phyloP scores from a whole-genome alignment of 2,329 filamentous ascomycete genomes.

The Ceratocystis alfenasii region DNA sequence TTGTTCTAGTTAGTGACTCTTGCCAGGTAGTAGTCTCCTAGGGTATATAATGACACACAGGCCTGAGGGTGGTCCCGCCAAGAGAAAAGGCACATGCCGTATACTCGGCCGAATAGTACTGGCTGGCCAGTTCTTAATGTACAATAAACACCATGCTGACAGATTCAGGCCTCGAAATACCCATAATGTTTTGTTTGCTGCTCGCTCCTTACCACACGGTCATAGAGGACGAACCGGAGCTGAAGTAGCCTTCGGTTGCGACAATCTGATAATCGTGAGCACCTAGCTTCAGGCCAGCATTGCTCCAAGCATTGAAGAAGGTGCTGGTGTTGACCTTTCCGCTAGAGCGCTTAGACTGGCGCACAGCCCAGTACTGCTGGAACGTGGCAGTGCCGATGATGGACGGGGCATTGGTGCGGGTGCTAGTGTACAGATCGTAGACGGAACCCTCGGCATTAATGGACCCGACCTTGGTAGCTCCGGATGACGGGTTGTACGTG shows the following conservation, averaged over 20 bases:
- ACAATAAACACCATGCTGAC: neutral
- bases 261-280: constrained; percentile 43
- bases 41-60: neutral
- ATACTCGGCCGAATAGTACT: neutral
- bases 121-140: neutral
- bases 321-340: constrained; percentile 39
- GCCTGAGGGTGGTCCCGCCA: neutral
- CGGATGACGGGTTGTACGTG: constrained; percentile 30
- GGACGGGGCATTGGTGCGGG: constrained; percentile 34
- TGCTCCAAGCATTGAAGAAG: constrained; percentile 44
- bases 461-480: constrained; percentile 29
- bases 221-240: constrained; percentile 38
- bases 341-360: constrained; percentile 37
- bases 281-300: constrained; percentile 38
- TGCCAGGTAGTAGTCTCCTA: neutral
- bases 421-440: constrained; percentile 32
- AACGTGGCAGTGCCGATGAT: constrained; percentile 40
- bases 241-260: constrained; percentile 43
- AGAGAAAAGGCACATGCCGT: neutral
- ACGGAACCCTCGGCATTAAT: constrained; percentile 31
- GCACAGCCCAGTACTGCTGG: constrained; percentile 43
- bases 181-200: neutral
- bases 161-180: neutral
- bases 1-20: neutral
- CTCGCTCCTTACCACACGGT: constrained; percentile 29